phyloP scores from a whole-genome alignment of 805 yeast genomes.

The Zygosaccharomyces rouxii region DNA sequence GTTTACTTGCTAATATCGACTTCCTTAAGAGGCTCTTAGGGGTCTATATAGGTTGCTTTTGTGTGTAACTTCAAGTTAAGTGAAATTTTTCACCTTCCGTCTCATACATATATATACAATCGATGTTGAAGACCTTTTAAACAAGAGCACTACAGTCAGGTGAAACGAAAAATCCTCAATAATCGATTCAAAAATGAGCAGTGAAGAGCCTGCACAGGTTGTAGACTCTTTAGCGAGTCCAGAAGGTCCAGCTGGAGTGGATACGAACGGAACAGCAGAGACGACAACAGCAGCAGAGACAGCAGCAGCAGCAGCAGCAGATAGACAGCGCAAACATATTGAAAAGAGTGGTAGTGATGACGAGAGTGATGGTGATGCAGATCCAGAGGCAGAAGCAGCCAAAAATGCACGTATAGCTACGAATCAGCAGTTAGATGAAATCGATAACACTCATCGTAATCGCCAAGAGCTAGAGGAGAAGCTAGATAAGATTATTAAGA shows the following conservation, averaged over 20 bases:
- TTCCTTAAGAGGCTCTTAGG: neutral
- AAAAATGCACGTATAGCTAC: conserved; percentile 6
- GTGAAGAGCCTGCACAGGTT: conserved; percentile 5
- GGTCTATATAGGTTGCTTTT: neutral
- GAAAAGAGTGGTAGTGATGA: conserved; percentile 22
- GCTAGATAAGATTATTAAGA: conserved; percentile 72
- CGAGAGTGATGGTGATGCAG: conserved; percentile 16
- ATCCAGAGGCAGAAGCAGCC: conserved; percentile 12
- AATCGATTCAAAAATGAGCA: conserved; percentile 6
- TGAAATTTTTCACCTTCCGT: conserved; percentile 4
- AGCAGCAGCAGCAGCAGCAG: conserved; percentile 4
- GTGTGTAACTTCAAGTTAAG: neutral
- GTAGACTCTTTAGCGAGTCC: conserved; percentile 2
- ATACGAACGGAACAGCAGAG: conserved; percentile 1
- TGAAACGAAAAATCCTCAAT: conserved; percentile 9
- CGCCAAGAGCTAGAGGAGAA: conserved; percentile 77
- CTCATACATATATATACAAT: neutral
- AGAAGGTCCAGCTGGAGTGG: neutral
- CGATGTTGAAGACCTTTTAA: conserved; percentile 9
- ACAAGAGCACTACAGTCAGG: conserved; percentile 12
- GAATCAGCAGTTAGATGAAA: conserved; percentile 28
- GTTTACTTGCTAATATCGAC: neutral
- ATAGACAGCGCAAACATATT: conserved; percentile 30
- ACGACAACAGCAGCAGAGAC: neutral
- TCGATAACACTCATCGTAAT: conserved; percentile 40